Evolutionary conservation across 345 rosid genomes (phyloP).

Genomic region (Lepidium africanum): DNA sequence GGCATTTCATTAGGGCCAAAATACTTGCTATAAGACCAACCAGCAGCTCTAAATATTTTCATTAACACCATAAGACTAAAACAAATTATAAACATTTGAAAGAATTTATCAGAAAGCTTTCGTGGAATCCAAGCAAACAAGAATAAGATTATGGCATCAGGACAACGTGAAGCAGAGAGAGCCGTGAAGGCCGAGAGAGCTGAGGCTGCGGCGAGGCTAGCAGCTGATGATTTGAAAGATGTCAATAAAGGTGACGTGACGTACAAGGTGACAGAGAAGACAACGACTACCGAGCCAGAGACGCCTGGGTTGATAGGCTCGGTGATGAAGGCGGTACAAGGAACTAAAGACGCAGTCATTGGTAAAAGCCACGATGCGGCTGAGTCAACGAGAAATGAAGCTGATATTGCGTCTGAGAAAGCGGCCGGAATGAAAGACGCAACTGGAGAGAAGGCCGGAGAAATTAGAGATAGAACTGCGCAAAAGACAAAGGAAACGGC

Average conservation of each 20-base stretch:
- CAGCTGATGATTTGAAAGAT: conserved; percentile 39
- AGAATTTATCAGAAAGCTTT: background rate
- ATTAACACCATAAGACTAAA: background rate
- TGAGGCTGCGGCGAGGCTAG: conserved; percentile 35
- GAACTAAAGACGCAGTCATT: conserved; percentile 49
- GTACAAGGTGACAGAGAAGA: conserved; percentile 22
- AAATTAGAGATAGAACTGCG: conserved; percentile 11
- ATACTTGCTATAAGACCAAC: conserved; percentile 9
- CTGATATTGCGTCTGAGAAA: conserved; percentile 14
- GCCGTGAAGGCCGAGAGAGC: conserved; percentile 31
- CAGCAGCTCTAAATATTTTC: conserved; percentile 3
- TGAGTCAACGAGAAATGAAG: conserved; percentile 9
- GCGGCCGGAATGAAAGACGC: conserved; percentile 17
- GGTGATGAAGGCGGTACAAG: conserved; percentile 47
- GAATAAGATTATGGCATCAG: conserved; percentile 38
- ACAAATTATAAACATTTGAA: background rate
- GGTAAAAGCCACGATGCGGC: conserved; percentile 36
- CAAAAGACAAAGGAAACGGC: conserved; percentile 15
- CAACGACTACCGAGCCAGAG: conserved; percentile 28
- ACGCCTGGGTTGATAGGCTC: conserved; percentile 54
- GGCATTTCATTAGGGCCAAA: conserved; percentile 11
- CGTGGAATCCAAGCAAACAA: conserved; percentile 5
- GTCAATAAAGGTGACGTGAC: conserved; percentile 25
- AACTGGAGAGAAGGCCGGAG: conserved; percentile 14
- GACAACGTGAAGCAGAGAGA: conserved; percentile 42